These are phyloP conservation scores for Pugionium cornutum DNA, from an alignment of 345 rosid species.

Conservation along the genomic window DNA sequence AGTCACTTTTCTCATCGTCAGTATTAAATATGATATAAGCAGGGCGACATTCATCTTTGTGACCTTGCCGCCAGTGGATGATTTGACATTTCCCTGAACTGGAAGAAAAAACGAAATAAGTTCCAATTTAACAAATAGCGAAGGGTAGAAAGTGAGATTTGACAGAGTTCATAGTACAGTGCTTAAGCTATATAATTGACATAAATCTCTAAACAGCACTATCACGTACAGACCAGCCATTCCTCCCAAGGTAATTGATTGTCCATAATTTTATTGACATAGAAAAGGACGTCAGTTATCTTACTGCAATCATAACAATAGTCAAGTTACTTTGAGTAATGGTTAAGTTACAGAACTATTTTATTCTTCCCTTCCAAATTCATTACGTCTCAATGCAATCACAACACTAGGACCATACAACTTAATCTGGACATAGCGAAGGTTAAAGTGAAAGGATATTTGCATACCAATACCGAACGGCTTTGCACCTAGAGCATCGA, in stretches of 20 bases:
- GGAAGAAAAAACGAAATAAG: conserved; percentile 25
- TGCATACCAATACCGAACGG: conserved; percentile 87
- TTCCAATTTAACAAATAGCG: conserved; percentile 7
- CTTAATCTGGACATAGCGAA: neutral
- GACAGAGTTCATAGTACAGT: conserved; percentile 1
- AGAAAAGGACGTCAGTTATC: neutral
- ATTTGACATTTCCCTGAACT: conserved; percentile 93
- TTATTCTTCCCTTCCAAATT: neutral
- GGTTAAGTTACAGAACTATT: conserved; percentile 8
- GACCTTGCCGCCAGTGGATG: conserved; percentile 96
- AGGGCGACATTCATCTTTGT: conserved; percentile 78
- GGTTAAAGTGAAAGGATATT: neutral
- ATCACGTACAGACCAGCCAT: neutral
- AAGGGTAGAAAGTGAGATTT: conserved; percentile 2
- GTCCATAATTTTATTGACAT: neutral
- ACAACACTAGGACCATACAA: neutral
- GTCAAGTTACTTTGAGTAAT: conserved; percentile 9
- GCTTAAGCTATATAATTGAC: conserved; percentile 2
- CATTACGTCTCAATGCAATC: conserved; percentile 1
- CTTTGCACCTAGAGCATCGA: conserved; percentile 83
- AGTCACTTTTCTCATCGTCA: conserved; percentile 46
- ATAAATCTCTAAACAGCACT: conserved; percentile 10
- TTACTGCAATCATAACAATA: too few species aligned
- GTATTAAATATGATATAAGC: conserved; percentile 36
- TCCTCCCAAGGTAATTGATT: neutral